These are phyloP conservation scores for Melanogaster broomeanus DNA, from an alignment of 768 basidiomycete species.

Conservation along the genomic window DNA sequence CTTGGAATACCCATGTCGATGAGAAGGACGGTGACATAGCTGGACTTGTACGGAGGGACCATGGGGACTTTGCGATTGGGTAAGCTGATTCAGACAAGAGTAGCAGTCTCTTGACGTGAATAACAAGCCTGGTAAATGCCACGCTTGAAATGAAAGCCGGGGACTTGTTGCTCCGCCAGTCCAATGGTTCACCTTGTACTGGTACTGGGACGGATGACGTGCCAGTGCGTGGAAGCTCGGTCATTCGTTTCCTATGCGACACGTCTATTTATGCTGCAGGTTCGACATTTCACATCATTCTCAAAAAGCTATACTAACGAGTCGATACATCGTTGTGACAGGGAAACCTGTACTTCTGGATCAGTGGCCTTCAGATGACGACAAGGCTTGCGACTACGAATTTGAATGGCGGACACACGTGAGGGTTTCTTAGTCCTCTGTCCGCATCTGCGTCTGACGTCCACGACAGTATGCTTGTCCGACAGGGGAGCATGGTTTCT, in stretches of 20 bases:
- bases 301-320: neutral
- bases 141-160: conserved; percentile 57
- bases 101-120: neutral
- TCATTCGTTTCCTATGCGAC: conserved; percentile 80
- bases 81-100: conserved; percentile 25
- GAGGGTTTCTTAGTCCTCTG: conserved; percentile 20
- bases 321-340: conserved; percentile 9
- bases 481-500: conserved; percentile 53
- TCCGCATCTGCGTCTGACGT: neutral
- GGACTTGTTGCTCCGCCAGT: conserved; percentile 55
- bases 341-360: conserved; percentile 60
- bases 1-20: conserved; percentile 58
- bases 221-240: conserved; percentile 63
- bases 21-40: conserved; percentile 52
- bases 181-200: conserved; percentile 66
- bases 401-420: conserved; percentile 87
- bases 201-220: conserved; percentile 44
- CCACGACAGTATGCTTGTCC: conserved; percentile 67
- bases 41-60: conserved; percentile 60
- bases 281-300: conserved; percentile 1
- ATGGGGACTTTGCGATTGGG: conserved; percentile 77
- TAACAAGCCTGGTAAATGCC: conserved; percentile 47
- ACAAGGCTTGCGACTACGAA: conserved; percentile 72
- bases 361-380: conserved; percentile 62
- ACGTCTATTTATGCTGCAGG: conserved; percentile 58